Conservation (phyloP, 129 eudicot species). For the Deinandra increscens region DNA sequence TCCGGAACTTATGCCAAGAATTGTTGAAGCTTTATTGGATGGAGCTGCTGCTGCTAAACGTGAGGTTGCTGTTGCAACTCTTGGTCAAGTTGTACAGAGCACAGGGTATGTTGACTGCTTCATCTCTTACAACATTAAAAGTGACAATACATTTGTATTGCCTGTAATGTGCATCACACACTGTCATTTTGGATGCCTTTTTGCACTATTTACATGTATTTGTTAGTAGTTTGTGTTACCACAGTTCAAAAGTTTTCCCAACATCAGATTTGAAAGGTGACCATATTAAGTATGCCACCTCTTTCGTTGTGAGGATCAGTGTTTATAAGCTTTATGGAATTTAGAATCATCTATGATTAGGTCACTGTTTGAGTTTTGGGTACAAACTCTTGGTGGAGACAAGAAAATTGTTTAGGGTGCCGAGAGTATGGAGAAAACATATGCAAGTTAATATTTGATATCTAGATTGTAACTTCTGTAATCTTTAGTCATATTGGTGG, state of each 20-base stretch:
- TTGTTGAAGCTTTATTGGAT: slow-evolving; percentile 90
- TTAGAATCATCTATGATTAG: background rate
- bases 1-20: slow-evolving; percentile 86
- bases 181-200: background rate
- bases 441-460: background rate
- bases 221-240: slow-evolving; percentile 5
- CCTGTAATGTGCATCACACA: background rate
- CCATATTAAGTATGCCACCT: background rate
- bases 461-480: background rate
- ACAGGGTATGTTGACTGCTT: slow-evolving; percentile 65
- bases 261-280: background rate
- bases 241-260: slow-evolving; percentile 8
- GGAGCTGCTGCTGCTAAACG: slow-evolving; percentile 89
- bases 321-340: background rate
- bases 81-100: slow-evolving; percentile 98
- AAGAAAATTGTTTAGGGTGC: background rate
- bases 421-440: background rate
- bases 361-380: slow-evolving; percentile 1
- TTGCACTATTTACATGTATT: background rate
- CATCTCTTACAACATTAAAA: slow-evolving; percentile 3
- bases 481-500: background rate
- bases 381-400: background rate
- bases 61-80: slow-evolving; percentile 94
- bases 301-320: background rate
- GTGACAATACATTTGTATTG: background rate